Base-by-base conservation (phyloP, 345 rosid genomes). In the Ricinus communis region DNA sequence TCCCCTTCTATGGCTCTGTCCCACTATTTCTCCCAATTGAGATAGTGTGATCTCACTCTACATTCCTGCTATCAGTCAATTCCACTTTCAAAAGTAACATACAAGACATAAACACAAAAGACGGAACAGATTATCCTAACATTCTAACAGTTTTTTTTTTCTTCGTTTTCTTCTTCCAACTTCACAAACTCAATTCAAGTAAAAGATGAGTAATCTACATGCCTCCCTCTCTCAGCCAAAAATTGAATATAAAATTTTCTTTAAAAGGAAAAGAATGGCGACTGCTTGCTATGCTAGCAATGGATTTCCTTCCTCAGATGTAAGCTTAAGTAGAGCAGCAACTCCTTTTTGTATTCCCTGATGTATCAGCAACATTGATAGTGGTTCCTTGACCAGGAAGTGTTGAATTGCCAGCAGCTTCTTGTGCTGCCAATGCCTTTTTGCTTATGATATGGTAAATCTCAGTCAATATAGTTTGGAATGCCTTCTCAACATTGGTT, bases 401-500 rank as follows among this genome's bases (percentile, higher is more conserved):
- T 8, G 71, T 25, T 9, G 79, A 57, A 57, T 65, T 76, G 25
- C 47, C 79, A 31, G 79, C 79, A 16, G 79, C 79, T 66, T 76
- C 79, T 70, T 76, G 79, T 16, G 79, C 79, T 33, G 79, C 79
- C 71, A 76, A 71, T 11, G 79, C 75, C 33, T 76, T 76, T 28
- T 76, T 76, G 74, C 75, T 76, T 24, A 76, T 71, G 53, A 76
- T 76, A 22, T 76, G 75, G 71, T 76, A 76, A 8, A 76, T 76
- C 66, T 76, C 79, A 0, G 75, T 60, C 68, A 76, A 71, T 69
- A 76, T 76, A 60, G 75, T 76, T 67, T 76, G 79, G 63, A 76
- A 76, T 5, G 79, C 79, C 69, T 76, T 76, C 71, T 76, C 79
- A 31, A 76, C 33, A 45, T 76, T 76, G 38, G 74, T 76, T 16